A percentile compares a stretch with the other conserved stretches of the same genome.
Conservation (phyloP, 371 early-diverging fungal genomes). For the Syncephalastrum sp. region DNA sequence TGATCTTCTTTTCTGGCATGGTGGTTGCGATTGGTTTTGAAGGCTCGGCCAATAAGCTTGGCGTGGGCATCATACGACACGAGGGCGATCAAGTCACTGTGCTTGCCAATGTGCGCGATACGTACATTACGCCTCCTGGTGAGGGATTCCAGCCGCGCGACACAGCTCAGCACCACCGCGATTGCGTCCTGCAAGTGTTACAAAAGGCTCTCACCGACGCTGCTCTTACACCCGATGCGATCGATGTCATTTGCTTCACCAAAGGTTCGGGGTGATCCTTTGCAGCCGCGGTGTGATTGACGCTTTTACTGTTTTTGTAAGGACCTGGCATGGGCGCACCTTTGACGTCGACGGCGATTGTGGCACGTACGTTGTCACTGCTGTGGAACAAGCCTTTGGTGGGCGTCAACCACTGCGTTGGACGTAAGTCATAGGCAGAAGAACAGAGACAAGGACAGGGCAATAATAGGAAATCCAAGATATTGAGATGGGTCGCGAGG, state of each 20-base stretch:
- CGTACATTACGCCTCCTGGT: conserved; percentile 98
- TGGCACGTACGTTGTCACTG: conserved; percentile 92
- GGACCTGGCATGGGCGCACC: conserved; percentile 99
- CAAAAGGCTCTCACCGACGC: conserved; percentile 82
- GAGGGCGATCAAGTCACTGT: conserved; percentile 55
- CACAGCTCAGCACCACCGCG: conserved; percentile 96
- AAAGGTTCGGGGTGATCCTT: conserved; percentile 55
- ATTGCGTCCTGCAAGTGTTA: conserved; percentile 77
- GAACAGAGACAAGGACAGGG: too few relatives aligned
- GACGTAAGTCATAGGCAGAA: conserved; percentile 57
- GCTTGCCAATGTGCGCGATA: conserved; percentile 92
- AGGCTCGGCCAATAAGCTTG: conserved; percentile 99
- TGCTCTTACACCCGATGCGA: conserved; percentile 68
- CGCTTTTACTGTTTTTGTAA: conserved; percentile 13
- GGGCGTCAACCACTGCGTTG: conserved; percentile 99
- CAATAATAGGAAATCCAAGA: conserved; percentile 43
- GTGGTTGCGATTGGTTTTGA: conserved; percentile 85
- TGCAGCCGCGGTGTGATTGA: background rate
- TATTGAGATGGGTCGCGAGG: conserved; percentile 99
- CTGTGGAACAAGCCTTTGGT: conserved; percentile 95
- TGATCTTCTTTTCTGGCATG: conserved; percentile 10
- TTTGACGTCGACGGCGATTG: conserved; percentile 88
- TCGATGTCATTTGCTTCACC: conserved; percentile 97
- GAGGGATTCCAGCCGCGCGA: conserved; percentile 97
- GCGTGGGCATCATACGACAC: conserved; percentile 96